phyloP scores from a whole-genome alignment of 1,284 basidiomycete species.

The Takashimella koratensis region DNA sequence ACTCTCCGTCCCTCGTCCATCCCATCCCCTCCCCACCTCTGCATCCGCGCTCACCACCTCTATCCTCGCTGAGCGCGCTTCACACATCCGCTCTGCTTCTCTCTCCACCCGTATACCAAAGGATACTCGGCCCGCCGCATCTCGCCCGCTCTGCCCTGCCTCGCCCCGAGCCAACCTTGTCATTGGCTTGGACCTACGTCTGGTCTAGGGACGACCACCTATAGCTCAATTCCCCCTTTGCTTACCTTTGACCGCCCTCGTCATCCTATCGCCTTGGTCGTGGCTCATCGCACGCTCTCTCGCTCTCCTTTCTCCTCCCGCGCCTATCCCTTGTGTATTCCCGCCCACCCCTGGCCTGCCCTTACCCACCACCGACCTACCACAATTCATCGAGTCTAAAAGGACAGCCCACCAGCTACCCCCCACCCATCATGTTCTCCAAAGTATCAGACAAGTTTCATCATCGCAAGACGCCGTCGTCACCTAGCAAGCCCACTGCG shows the following conservation, averaged over 20 bases:
- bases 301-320: not conserved
- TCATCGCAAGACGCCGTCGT: conserved; percentile 31
- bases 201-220: no score
- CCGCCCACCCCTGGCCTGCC: not conserved
- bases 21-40: no score
- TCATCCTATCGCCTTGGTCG: not conserved
- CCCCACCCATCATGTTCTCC: conserved; percentile 32
- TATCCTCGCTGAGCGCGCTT: no score
- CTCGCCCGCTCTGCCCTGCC: no score
- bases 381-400: not conserved
- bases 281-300: not conserved
- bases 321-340: not conserved
- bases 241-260: no score
- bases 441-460: conserved; percentile 48
- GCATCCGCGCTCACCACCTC: no score
- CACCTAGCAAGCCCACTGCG: conserved; percentile 16
- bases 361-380: not conserved
- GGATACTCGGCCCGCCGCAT: no score
- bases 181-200: no score
- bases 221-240: no score
- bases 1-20: not conserved
- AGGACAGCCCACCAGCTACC: not conserved
- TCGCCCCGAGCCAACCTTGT: no score
- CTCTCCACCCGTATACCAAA: no score
- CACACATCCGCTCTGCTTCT: not conserved